A percentile compares a stretch with the other conserved stretches of the same genome.
Evolutionary conservation across 805 yeast genomes (phyloP).

Genomic region (Saccharomycopsis oosterbeekiorum): DNA sequence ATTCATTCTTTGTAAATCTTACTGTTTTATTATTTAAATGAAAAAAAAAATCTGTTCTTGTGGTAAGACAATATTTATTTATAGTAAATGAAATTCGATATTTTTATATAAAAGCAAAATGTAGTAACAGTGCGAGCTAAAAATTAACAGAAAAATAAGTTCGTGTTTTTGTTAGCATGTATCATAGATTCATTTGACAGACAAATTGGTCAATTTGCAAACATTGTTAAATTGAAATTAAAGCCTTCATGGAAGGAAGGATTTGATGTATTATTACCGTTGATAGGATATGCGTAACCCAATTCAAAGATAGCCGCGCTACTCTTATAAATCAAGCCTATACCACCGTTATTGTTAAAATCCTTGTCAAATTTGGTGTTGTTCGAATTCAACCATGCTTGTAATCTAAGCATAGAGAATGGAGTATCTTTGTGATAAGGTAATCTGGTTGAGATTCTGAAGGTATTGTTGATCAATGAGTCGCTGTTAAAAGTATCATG

Average conservation of each 20-base stretch:
- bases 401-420: conserved; percentile 8
- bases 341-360: conserved; percentile 1
- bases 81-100: too few species aligned
- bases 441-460: conserved; percentile 8
- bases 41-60: too few species aligned
- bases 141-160: too few species aligned
- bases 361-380: neutral
- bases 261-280: neutral
- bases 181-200: too few species aligned
- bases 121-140: too few species aligned
- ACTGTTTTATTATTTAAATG: too few species aligned
- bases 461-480: conserved; percentile 1
- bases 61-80: too few species aligned
- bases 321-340: conserved; percentile 12
- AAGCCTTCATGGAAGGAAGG: neutral
- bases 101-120: too few species aligned
- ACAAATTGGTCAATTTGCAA: neutral
- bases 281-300: conserved; percentile 11
- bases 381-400: conserved; percentile 7
- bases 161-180: too few species aligned
- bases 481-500: neutral
- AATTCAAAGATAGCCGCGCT: conserved; percentile 9
- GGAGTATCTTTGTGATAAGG: conserved; percentile 8
- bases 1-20: too few species aligned
- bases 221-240: neutral